Evolutionary conservation across 2,329 filamentous ascomycete genomes (phyloP), one percentile per base, ranked within the genome.

Genomic region (Polychaeton citri): DNA sequence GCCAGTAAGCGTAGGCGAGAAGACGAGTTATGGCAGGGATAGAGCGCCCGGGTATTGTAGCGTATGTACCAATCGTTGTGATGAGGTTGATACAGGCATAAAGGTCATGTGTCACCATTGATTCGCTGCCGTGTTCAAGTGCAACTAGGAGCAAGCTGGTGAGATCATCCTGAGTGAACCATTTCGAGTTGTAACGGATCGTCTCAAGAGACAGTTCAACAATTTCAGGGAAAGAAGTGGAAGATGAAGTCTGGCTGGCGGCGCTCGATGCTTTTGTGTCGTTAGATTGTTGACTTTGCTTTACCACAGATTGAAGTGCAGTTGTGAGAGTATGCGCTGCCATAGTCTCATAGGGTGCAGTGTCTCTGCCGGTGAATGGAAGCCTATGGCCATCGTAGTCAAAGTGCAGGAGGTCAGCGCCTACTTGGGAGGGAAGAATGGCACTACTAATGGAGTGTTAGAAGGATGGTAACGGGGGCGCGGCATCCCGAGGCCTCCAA

Each of bases 131-230:
- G 8, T 42, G 43, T n/a, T 46, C 41, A n/a, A 55, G 37, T 4
- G 48, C 43, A 10, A 37, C 41, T 21, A 41, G 32, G 10, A 55
- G 33, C 3, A 56, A 38, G 10, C 33, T 41, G 13, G 37, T 35
- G 7, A 56, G 41, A 9, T 43, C 41, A 8, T 24, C 33, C 4
- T 48, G 49, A 2, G 46, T 45, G 33, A 56, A 54, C 52, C 52
- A 55, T 36, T 54, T 54, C 17, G 52, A 51, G 35, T 55, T 43
- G 34, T 46, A 50, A 15, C 45, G 45, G 20, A 55, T 46, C 21
- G 43, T 42, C 6, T 43, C 42, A 19, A 17, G 17, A 12, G 5
- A 15, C 10, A 32, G 30, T 10, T 16, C 30, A 3, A 17, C 18
- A 16, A 32, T 16, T 10, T 19, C 13, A 4, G 13, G 13, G 12